These are phyloP conservation scores for Colletotrichum orbiculare DNA, from an alignment of 2,329 filamentous ascomycete species.

Conservation along the genomic window DNA sequence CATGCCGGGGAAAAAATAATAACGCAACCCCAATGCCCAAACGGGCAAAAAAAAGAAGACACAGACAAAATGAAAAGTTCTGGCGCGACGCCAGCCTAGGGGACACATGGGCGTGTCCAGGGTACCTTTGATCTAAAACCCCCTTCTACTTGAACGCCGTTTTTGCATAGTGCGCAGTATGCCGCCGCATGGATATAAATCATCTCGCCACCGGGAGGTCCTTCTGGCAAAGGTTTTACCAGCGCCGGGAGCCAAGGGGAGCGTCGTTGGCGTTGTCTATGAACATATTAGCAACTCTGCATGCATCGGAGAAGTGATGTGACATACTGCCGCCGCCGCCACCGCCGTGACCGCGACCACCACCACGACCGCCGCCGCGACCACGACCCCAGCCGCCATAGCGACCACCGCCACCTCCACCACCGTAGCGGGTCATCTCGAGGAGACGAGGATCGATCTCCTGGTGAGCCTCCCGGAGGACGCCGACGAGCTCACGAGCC, in stretches of 20 bases:
- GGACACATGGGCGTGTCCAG: constrained; percentile 16
- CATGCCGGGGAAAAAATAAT: constrained; percentile 29
- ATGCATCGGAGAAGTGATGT: constrained; percentile 42
- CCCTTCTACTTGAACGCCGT: constrained; percentile 36
- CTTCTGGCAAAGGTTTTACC: constrained; percentile 50
- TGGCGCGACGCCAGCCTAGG: constrained; percentile 29
- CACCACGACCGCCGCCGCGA: constrained; percentile 57
- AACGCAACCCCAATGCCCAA: constrained; percentile 27
- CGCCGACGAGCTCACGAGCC: constrained; percentile 94
- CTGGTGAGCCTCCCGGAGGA: constrained; percentile 97
- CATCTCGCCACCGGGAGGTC: constrained; percentile 5
- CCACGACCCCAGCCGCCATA: constrained; percentile 77
- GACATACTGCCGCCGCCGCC: constrained; percentile 62
- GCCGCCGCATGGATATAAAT: constrained; percentile 30
- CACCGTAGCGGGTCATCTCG: constrained; percentile 95
- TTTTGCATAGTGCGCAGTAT: constrained; percentile 34
- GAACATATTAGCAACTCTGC: constrained; percentile 42
- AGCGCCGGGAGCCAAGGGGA: constrained; percentile 62
- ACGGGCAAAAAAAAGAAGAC: constrained; percentile 16
- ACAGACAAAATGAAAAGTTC: constrained; percentile 16
- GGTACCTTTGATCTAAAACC: constrained; percentile 29
- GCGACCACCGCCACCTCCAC: constrained; percentile 80
- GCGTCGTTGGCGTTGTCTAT: constrained; percentile 62
- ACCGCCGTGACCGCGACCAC: constrained; percentile 66
- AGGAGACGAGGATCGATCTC: constrained; percentile 94